Evolutionary conservation across 495 filamentous ascomycete species (phyloP).

Genomic region (Cercophora samala): DNA sequence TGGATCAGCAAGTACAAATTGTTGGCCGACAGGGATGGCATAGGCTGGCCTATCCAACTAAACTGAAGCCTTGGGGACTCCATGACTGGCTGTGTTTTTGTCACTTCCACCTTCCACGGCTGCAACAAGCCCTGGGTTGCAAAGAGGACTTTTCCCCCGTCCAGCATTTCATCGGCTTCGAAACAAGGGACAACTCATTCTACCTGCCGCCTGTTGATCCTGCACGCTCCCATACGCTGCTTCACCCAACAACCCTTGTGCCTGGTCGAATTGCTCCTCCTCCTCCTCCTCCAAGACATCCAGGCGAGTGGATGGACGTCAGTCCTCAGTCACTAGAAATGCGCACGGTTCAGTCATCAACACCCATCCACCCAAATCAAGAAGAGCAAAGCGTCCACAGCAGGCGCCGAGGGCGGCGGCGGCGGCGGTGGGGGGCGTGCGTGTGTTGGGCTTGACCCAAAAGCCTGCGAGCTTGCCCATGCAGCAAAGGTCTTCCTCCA

Average conservation of each 20-base stretch:
- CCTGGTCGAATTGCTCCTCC: no score
- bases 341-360: no score
- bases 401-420: not conserved
- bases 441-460: not conserved
- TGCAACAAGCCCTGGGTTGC: not conserved
- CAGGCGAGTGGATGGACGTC: not conserved
- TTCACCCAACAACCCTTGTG: no score
- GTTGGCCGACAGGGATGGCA: not conserved
- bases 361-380: no score
- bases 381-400: not conserved
- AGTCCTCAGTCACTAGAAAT: not conserved
- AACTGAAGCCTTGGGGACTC: not conserved
- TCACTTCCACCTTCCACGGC: not conserved
- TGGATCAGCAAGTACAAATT: not conserved
- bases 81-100: not conserved
- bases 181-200: not conserved
- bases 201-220: not conserved
- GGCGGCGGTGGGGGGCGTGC: no score
- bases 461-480: not conserved
- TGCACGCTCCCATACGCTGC: not conserved
- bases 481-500: not conserved
- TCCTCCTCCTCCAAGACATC: not conserved
- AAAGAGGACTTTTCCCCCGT: not conserved
- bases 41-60: not conserved
- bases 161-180: not conserved